Evolutionary conservation across 371 early-diverging fungal genomes (phyloP).

Genomic region (Mortierella polycephala): DNA sequence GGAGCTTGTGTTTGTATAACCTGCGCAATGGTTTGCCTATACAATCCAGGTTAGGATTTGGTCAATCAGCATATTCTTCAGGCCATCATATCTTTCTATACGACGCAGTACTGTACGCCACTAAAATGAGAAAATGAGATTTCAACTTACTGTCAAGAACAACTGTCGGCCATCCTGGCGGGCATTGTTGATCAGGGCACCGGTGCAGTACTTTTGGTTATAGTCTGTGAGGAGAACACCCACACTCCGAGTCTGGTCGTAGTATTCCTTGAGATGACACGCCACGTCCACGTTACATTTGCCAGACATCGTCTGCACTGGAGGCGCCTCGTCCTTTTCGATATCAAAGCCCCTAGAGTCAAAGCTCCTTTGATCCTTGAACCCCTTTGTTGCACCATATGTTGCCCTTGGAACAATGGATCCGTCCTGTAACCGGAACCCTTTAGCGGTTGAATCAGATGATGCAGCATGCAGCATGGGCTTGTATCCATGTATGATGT

Average conservation of each 20-base stretch:
- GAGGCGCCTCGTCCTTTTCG: neutral
- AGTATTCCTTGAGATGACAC: slow-evolving; percentile 54
- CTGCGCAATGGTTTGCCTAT: slow-evolving; percentile 61
- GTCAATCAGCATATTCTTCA: no score
- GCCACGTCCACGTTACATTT: slow-evolving; percentile 62
- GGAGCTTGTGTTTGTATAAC: slow-evolving; percentile 44
- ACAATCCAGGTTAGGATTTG: neutral
- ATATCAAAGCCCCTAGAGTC: slow-evolving; percentile 3
- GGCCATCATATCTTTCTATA: no score
- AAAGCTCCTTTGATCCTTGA: slow-evolving; percentile 19
- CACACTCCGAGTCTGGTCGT: slow-evolving; percentile 58
- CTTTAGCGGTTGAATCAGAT: slow-evolving; percentile 24
- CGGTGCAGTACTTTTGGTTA: slow-evolving; percentile 63
- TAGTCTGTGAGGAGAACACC: slow-evolving; percentile 60
- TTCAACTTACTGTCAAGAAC: slow-evolving; percentile 57
- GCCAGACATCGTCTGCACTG: slow-evolving; percentile 51
- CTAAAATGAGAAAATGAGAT: neutral
- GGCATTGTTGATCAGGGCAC: slow-evolving; percentile 61
- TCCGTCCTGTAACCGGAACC: slow-evolving; percentile 32
- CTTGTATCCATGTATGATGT: slow-evolving; percentile 60
- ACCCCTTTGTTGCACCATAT: neutral
- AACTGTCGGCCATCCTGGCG: slow-evolving; percentile 61
- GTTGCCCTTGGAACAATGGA: slow-evolving; percentile 9
- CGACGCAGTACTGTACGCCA: no score
- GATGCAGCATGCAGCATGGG: slow-evolving; percentile 47